phyloP scores from a whole-genome alignment of 2,329 filamentous ascomycete species.

The Fusarium decemcellulare region DNA sequence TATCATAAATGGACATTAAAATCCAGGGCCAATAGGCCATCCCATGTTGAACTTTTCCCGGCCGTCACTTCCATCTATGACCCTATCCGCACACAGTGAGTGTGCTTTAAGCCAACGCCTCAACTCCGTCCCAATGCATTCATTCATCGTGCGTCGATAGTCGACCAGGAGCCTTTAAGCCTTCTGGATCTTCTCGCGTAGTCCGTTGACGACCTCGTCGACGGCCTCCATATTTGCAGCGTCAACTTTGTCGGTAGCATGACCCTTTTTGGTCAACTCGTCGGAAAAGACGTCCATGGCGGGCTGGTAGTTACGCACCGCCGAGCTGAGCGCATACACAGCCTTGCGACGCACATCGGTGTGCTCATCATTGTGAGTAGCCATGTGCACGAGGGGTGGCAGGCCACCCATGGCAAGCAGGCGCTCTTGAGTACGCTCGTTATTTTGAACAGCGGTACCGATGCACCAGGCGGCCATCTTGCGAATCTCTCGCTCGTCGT shows the following conservation, averaged over 20 bases:
- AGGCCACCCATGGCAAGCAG: slow-evolving; percentile 76
- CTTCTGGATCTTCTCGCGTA: slow-evolving; percentile 69
- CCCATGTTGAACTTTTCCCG: slow-evolving; percentile 28
- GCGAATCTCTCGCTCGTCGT: slow-evolving; percentile 79
- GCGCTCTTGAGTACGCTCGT: slow-evolving; percentile 85
- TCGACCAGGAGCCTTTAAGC: slow-evolving; percentile 28
- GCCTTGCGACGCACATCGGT: slow-evolving; percentile 85
- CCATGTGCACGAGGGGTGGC: slow-evolving; percentile 76
- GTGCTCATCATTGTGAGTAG: slow-evolving; percentile 71
- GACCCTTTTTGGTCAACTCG: slow-evolving; percentile 71
- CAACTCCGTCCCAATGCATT: slow-evolving; percentile 56
- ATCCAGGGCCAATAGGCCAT: slow-evolving; percentile 33
- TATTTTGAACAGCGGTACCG: slow-evolving; percentile 97
- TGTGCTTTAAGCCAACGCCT: slow-evolving; percentile 39
- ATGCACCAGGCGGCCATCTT: slow-evolving; percentile 95
- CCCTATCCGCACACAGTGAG: slow-evolving; percentile 8
- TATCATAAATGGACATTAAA: slow-evolving; percentile 50
- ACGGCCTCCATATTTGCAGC: slow-evolving; percentile 90
- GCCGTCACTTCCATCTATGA: slow-evolving; percentile 9
- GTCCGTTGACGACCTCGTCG: slow-evolving; percentile 78
- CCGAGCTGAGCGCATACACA: slow-evolving; percentile 88
- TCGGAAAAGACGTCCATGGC: slow-evolving; percentile 78
- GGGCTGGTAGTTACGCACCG: slow-evolving; percentile 90
- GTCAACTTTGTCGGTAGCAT: slow-evolving; percentile 75
- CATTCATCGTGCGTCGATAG: slow-evolving; percentile 27